A percentile compares a stretch with the other conserved stretches of the same genome.
phyloP scores from a whole-genome alignment of 2,329 filamentous ascomycete genomes.

The Cordyceps militaris region DNA sequence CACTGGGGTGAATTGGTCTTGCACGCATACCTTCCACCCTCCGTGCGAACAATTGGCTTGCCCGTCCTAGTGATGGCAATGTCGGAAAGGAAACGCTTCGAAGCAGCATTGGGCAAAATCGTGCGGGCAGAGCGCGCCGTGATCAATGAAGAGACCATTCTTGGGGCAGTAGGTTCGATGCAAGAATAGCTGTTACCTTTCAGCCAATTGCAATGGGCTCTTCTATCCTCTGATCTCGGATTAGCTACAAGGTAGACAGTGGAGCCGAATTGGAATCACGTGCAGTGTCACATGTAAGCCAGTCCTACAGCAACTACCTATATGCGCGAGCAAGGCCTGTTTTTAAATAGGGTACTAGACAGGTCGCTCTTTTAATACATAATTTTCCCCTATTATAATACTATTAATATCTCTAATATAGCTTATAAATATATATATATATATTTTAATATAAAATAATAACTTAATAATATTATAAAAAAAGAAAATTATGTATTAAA shows the following conservation, averaged over 20 bases:
- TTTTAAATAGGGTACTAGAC: too few species aligned
- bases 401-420: too few species aligned
- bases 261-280: background rate
- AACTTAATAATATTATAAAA: too few species aligned
- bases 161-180: constrained; percentile 26
- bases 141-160: constrained; percentile 51
- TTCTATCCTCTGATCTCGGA: background rate
- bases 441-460: too few species aligned
- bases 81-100: constrained; percentile 61
- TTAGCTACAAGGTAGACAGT: background rate
- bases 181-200: constrained; percentile 22
- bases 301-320: too few species aligned
- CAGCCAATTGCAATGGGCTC: background rate
- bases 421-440: too few species aligned
- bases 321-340: too few species aligned
- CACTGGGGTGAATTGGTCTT: constrained; percentile 19
- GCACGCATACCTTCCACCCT: constrained; percentile 73
- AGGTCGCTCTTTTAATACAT: too few species aligned
- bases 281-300: background rate
- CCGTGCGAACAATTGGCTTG: constrained; percentile 83
- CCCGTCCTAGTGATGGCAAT: constrained; percentile 90
- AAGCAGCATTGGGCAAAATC: constrained; percentile 39
- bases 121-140: constrained; percentile 47
- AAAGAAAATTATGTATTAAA: too few species aligned
- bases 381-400: too few species aligned